These are phyloP conservation scores for Lactifluus subvellereus DNA, from an alignment of 768 basidiomycete species.

Conservation along the genomic window DNA sequence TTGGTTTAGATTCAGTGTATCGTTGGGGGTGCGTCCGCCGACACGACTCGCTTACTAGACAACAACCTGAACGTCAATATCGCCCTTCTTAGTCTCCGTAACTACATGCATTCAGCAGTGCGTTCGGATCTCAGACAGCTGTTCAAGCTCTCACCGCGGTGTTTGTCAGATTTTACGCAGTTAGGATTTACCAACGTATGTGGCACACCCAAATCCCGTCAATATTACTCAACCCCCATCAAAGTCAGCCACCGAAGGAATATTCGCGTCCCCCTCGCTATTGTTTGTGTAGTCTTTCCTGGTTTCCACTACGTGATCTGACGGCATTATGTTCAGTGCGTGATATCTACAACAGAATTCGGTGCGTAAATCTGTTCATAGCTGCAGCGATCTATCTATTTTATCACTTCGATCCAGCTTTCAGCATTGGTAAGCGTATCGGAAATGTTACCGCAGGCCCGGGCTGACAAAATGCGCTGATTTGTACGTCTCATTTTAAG, in stretches of 20 bases:
- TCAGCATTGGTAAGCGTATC: slow-evolving; percentile 2
- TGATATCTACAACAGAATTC: slow-evolving; percentile 5
- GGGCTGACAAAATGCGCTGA: not conserved
- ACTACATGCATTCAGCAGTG: slow-evolving; percentile 13
- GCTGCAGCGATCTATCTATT: not conserved
- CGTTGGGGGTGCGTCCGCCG: slow-evolving; percentile 1
- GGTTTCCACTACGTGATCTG: not conserved
- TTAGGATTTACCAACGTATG: slow-evolving; percentile 10
- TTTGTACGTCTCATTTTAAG: not conserved
- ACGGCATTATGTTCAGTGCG: not conserved
- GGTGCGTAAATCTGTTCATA: not conserved
- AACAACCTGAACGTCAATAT: not conserved
- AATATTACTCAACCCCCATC: not conserved
- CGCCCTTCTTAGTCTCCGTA: not conserved
- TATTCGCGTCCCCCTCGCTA: not conserved
- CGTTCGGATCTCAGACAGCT: not conserved
- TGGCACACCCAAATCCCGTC: not conserved
- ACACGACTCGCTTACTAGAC: not conserved
- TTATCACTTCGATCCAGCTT: not conserved
- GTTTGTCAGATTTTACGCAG: slow-evolving; percentile 5
- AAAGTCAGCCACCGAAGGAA: slow-evolving; percentile 13
- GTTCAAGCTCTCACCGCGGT: not conserved
- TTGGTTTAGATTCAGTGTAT: slow-evolving; percentile 1
- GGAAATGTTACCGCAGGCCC: too few relatives aligned
- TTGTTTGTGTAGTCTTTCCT: not conserved